Evolutionary conservation across 768 basidiomycete genomes (phyloP), one percentile per base, ranked within the genome.

Genomic region (Podaxis carcinomalis): DNA sequence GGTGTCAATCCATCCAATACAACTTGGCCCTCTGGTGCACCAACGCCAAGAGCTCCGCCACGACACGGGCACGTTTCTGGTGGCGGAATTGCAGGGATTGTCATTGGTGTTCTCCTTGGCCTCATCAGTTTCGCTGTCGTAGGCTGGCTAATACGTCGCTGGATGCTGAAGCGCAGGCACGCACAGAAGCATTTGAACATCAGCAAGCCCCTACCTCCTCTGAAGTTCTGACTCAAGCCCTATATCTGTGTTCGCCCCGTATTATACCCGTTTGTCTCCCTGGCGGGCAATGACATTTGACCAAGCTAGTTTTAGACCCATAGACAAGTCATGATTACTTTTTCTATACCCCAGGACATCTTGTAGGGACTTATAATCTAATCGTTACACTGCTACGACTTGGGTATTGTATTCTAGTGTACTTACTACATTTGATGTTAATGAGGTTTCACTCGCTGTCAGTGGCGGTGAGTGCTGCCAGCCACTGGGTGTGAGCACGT

Each of bases 21-120:
- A 13, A 68, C 69, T 21, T 35, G 14, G 6, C 35, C 40, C 36
- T 21, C 46, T 49, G 42, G 57, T 47, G 50, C 59, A 36, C 35
- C 53, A 46, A 56, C 25, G 4, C 47, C 39, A 55, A 53, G 5
- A 47, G 13, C 51, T 23, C 57, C 40, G 21, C 44, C 56, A 4
- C 55, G 27, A 28, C 39, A 61, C 19, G 52, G 44, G 11, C 53
- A 28, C 16, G 37, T 47, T 32, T 57, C 56, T 28, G 51, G 57
- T 40, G 76, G 78, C 0, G 66, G 75, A n/a, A 77, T 73, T 57
- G 78, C 73, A 5, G 85, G 79, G 0, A 77, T 88, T 50, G 78
- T 79, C 13, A 58, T 87, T 52, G 86, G 83, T 11, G 74, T 85
- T 51, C 69, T 85, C 21, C 39, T 75, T 4, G 84, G 79, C 9